Base-by-base conservation (phyloP, 2,329 filamentous ascomycete species). In the Ampelomyces quisqualis region DNA sequence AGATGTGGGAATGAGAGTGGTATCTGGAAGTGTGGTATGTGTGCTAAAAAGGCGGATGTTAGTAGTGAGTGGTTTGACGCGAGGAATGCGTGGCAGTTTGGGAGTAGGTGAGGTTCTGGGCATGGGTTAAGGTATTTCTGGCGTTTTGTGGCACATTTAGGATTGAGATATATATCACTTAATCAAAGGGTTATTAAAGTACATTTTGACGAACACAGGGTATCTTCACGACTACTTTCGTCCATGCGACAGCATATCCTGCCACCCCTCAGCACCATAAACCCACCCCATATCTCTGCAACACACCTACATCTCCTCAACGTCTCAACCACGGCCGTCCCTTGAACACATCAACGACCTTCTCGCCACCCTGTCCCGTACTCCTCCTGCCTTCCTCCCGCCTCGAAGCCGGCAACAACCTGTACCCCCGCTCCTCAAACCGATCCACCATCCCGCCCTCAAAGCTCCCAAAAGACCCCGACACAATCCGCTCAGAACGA, bases 21-120 rank as follows among this genome's bases (percentile, higher is more conserved):
- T 51, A 44, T 59, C 71, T 71, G 47, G 70, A 36, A 34, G 15
- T 57, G 55, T 38, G 50, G 45, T 19, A 22, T 43, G 20, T 60
- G 55, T 42, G 40, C 37, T 17, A 45, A 42, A 43, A 53, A 44
- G 32, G 28, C 52, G 13, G 45, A 40, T 21, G 39, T 5, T 2
- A 2, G n/a, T 2, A 19, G 43, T 13, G 41, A 40, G 19, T 55
- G 53, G 55, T 42, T 49, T 47, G 43, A 40, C n/a, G 39, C 37
- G 19, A 21, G 43, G 19, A 50, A 54, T 49, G 47, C 37, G 29
- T 60, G 57, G 57, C 46, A 40, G 6, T 53, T 56, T 46, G 57
- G 53, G 9, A 52, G 58, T 34, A 45, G 53, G 2, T 56, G 35
- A 43, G n/a, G n/a, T n/a, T n/a, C n/a, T n/a, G n/a, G n/a, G n/a